These are phyloP conservation scores for Aspergillus piperis DNA, from an alignment of 2,329 filamentous ascomycete genomes.

Conservation along the genomic window DNA sequence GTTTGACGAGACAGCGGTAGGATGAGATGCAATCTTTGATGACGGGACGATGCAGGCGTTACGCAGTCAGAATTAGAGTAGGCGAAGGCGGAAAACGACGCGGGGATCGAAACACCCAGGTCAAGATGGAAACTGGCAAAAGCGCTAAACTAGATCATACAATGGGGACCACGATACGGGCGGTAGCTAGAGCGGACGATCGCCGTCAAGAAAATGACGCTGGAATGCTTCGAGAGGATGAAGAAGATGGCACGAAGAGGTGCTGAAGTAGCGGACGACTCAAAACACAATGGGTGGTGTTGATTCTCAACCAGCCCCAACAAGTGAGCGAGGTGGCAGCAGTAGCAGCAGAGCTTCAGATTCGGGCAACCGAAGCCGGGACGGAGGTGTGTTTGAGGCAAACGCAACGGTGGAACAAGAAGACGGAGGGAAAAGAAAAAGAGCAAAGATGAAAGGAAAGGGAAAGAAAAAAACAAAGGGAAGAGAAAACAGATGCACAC, in stretches of 20 bases:
- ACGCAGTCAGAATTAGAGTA: constrained; percentile 26
- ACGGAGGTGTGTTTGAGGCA: background rate
- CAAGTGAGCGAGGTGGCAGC: constrained; percentile 2
- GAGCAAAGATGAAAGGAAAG: constrained; percentile 1
- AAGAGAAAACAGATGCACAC: constrained; percentile 17
- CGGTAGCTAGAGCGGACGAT: background rate
- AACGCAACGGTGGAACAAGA: constrained; percentile 1
- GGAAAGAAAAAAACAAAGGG: constrained; percentile 18
- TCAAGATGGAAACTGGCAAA: constrained; percentile 21
- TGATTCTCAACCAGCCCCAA: constrained; percentile 12
- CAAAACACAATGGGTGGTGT: background rate
- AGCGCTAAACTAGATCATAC: constrained; percentile 13
- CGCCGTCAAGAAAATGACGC: constrained; percentile 4
- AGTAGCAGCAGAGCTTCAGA: constrained; percentile 6
- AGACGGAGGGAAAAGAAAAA: background rate
- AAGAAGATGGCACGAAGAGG: background rate
- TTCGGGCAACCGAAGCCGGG: background rate
- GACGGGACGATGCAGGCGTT: constrained; percentile 29
- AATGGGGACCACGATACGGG: constrained; percentile 4
- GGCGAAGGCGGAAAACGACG: constrained; percentile 29
- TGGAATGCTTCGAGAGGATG: background rate
- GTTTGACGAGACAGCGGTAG: constrained; percentile 16
- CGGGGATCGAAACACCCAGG: constrained; percentile 25
- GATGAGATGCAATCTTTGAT: constrained; percentile 23
- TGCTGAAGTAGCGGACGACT: constrained; percentile 10